A percentile compares a stretch with the other conserved stretches of the same genome.
Evolutionary conservation across 2,329 filamentous ascomycete genomes (phyloP).

Genomic region (Chrysoporthe cubensis): DNA sequence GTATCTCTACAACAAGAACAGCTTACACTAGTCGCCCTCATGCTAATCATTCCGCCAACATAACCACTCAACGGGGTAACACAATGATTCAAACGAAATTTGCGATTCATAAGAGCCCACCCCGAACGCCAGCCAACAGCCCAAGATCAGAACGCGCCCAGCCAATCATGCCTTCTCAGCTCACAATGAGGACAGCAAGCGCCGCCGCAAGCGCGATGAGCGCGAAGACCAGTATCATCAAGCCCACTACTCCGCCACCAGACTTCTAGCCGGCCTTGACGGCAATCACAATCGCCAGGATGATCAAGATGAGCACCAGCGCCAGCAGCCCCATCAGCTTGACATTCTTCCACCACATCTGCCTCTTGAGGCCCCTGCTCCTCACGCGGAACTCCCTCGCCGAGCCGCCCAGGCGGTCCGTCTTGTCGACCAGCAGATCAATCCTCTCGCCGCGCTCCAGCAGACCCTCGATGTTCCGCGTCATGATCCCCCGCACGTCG

Average conservation of each 20-base stretch:
- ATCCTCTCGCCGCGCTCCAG: conserved; percentile 91
- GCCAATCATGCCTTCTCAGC: neutral
- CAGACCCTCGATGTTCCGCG: conserved; percentile 88
- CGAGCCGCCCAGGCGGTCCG: conserved; percentile 84
- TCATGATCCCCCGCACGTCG: conserved; percentile 91
- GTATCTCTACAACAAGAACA: conserved; percentile 7
- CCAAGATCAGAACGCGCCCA: neutral
- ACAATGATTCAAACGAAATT: neutral
- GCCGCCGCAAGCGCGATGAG: neutral
- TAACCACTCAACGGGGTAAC: neutral
- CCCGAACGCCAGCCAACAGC: conserved; percentile 20
- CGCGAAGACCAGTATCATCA: conserved; percentile 18
- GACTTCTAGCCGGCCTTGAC: conserved; percentile 46
- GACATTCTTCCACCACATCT: conserved; percentile 99
- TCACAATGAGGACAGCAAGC: conserved; percentile 4
- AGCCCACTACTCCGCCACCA: conserved; percentile 2
- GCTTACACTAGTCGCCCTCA: neutral
- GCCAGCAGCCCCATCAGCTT: conserved; percentile 84
- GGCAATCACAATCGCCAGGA: conserved; percentile 59
- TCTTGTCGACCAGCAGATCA: conserved; percentile 94
- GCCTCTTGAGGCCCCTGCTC: conserved; percentile 81
- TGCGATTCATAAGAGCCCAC: neutral
- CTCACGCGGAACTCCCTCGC: conserved; percentile 89
- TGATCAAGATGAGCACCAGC: conserved; percentile 67
- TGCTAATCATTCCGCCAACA: neutral